Evolutionary conservation across 2,329 filamentous ascomycete species (phyloP), one percentile per base, ranked within the genome.

Genomic region (Colletotrichum tabaci): DNA sequence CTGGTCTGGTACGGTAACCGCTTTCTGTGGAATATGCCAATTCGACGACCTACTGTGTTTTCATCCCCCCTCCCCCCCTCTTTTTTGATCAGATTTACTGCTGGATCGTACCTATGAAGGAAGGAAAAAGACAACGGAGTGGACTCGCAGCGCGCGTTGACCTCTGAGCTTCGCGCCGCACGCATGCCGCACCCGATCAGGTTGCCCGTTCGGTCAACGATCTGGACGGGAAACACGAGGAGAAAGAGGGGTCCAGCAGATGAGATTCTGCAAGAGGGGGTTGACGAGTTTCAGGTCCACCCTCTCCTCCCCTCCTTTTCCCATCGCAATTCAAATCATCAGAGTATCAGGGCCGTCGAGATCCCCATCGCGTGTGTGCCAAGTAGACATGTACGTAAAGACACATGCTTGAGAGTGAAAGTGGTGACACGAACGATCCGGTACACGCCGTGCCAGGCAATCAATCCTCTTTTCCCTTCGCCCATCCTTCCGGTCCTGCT

Each of bases 181-280:
- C 62, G 64, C 64, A 67, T 67, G 50, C 68, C 52, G 49, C 46
- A 26, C 64, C 57, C 50, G 64, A 53, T 57, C 56, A 62, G 50
- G 46, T 42, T 68, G 38, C 16, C 58, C 52, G 65, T 71, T 53
- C 58, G 65, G 63, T 71, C 64, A 52, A 68, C 65, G 46, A 68
- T 23, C n/a, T 42, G 10, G 61, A 47, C 30, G 40, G 38, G 30
- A 40, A 66, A 30, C 26, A 26, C 23, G 40, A 38, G 21, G n/a
- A 50, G 42, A 8, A 26, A 16, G 50, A 44, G 15, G 52, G 52
- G 21, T 38, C n/a, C 38, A 35, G 52, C n/a, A 38, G 30, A 56
- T 35, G 52, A 3, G 10, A 38, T 56, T 56, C 52, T 56, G 38
- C 30, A 56, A 56, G 52, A 38, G 23, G 52, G 30, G 35, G 30